These are phyloP conservation scores for Durusdinium trenchii DNA, from an alignment of 73 alveolate species.

Conservation along the genomic window DNA sequence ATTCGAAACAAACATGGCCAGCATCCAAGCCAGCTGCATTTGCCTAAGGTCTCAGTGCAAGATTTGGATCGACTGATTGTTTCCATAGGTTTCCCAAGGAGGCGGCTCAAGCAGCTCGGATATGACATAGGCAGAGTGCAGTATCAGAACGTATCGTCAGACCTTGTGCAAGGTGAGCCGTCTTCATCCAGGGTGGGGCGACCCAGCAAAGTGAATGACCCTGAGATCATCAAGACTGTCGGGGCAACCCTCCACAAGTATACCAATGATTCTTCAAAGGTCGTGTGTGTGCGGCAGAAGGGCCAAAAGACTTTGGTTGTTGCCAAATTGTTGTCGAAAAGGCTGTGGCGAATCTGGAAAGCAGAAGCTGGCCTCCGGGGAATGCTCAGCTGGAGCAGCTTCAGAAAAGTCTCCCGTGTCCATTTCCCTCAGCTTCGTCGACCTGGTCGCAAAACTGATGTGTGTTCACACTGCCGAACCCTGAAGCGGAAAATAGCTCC, in stretches of 20 bases:
- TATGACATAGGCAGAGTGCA: background rate
- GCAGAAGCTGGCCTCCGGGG: background rate
- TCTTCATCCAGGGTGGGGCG: background rate
- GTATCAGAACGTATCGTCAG: background rate
- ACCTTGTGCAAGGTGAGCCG: background rate
- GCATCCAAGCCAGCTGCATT: background rate
- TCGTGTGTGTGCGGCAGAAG: background rate
- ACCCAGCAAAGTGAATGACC: background rate
- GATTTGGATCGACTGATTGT: background rate
- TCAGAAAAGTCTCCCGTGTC: background rate
- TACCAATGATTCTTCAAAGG: background rate
- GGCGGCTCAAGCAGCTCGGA: background rate
- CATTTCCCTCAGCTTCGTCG: background rate
- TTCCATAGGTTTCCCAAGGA: background rate
- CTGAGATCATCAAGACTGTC: background rate
- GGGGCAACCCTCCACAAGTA: background rate
- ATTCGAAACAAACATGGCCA: background rate
- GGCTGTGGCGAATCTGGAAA: conserved; percentile 18
- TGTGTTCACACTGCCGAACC: background rate
- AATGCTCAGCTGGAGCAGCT: background rate
- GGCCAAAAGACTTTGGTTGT: background rate
- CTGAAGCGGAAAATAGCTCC: background rate
- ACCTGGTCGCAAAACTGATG: background rate
- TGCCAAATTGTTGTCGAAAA: background rate
- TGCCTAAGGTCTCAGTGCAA: background rate